Base-by-base conservation (phyloP, 2,329 filamentous ascomycete genomes). In the Parastagonospora nodorum region DNA sequence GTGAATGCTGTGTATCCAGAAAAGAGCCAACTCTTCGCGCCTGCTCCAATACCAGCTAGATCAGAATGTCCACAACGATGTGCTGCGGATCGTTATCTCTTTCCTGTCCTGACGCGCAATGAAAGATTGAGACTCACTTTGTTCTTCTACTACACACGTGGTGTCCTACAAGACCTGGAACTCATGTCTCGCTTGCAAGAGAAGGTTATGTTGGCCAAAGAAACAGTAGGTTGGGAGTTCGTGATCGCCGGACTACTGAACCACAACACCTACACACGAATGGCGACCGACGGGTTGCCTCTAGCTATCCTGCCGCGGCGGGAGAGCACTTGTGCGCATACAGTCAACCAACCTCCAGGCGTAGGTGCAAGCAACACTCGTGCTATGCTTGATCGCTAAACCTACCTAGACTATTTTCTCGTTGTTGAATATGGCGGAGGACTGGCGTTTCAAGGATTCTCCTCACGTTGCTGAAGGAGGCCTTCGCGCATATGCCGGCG, bases 321-420 rank as follows among this genome's bases (percentile, higher is more conserved):
- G 7, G 78, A 80, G 53, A 77, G 72, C 9, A 70, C 75, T 0
- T 80, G 78, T 57, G 71, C 77, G 0, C 78, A 80, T 32, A 79
- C 76, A 0, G 68, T 79, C 28, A 75, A 72, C 12, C 66, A 68
- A 49, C 57, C 58, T 6, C 57, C 60, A 47, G 67, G 64, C 14
- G 67, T 69, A 61, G 32, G 66, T 66, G 2, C 67, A n/a, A 28
- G 5, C 9, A 14, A 10, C 2, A 35, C 8, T n/a, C 3, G 16
- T 5, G 29, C 55, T 3, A 53, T 60, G 6, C 14, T 7, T 12
- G 11, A 11, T 11, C 10, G 42, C 52, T 53, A 39, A 48, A 30
- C 2, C 28, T 2, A 9, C 9, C 15, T 41, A 70, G 68, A 70
- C 60, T 2, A 70, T 79, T 0, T 79, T 80, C 42, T 65, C 73